Evolutionary conservation across 805 yeast genomes (phyloP), one percentile per base, ranked within the genome.

Genomic region (Kodamaea laetipori): DNA sequence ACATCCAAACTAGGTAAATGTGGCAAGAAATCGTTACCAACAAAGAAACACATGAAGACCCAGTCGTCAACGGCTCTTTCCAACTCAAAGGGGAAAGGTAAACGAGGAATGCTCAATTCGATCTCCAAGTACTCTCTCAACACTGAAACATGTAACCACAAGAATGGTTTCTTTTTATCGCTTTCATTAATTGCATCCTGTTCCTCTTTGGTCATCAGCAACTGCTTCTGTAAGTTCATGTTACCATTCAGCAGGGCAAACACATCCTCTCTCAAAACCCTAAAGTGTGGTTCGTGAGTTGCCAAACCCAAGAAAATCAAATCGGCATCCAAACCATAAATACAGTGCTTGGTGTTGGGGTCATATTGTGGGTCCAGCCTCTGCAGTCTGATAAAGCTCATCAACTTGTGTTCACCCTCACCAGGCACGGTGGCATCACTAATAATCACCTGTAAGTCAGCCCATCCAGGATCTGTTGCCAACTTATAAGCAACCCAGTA

Each of bases 401-500:
- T 94, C 55, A 94, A 84, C 64, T 94, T 94, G 70, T 94, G 99
- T 65, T 94, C 99, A 61, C 99, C 99, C 74, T 94, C 99, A 49
- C 99, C 99, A 1, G 99, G 99, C 10, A 92, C 98, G 0, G 95
- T 83, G 23, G 97, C 96, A 61, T 92, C 99, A 57, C 95, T 85
- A 36, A 94, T 84, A 17, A 94, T 86, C 4, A 94, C 90, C 64
- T 94, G 94, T 37, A 92, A 67, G 46, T 84, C 76, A 35, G 82
- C 82, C 99, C 99, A 94, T 25, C 95, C 96, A 1, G 97, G 95
- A 58, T 94, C 99, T 7, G 77, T 77, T 27, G 89, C 76, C 27
- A 94, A 71, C 61, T 94, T 94, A 63, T 86, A 88, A 3, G 95
- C 88, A 6, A 87, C 88, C 96, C 97, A 94, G 63, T 89, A 94